Evolutionary conservation across 345 rosid species (phyloP).

Genomic region (Raphanus sativus): DNA sequence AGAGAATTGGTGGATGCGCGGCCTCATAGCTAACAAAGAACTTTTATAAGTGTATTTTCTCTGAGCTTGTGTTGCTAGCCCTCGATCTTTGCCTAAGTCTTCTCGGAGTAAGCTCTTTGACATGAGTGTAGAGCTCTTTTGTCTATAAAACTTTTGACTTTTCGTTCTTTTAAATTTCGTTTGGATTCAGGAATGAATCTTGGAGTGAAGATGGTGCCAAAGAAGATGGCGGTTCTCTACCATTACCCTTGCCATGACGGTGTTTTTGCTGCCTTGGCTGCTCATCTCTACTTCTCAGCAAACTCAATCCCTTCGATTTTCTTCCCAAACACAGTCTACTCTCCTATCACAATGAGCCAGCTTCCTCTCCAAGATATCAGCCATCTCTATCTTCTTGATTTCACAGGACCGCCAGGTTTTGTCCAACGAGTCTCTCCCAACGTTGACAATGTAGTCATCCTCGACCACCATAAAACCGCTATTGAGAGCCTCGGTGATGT

Average conservation of each 20-base stretch:
- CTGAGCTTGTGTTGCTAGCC: too few species aligned
- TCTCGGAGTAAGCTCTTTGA: background rate
- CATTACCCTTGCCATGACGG: constrained; percentile 85
- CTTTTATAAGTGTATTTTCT: too few species aligned
- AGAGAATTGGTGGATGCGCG: too few species aligned
- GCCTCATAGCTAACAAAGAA: too few species aligned
- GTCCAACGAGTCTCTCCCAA: constrained; percentile 50
- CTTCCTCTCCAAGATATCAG: constrained; percentile 62
- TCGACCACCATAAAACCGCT: constrained; percentile 79
- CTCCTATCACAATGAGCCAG: constrained; percentile 49
- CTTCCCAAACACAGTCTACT: constrained; percentile 71
- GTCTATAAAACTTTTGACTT: background rate
- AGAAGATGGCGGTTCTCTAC: constrained; percentile 61
- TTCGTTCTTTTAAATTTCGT: background rate
- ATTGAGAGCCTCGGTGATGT: constrained; percentile 45
- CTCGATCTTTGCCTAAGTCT: background rate
- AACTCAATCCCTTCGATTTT: constrained; percentile 49
- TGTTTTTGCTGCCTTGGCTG: constrained; percentile 71
- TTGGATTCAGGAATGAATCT: constrained; percentile 23
- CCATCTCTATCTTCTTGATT: constrained; percentile 72
- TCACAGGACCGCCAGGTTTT: constrained; percentile 63
- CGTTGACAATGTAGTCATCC: constrained; percentile 53
- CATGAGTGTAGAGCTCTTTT: background rate
- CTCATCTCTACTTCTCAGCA: constrained; percentile 66
- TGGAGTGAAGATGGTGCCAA: constrained; percentile 37